A percentile compares a stretch with the other conserved stretches of the same genome.
These are phyloP conservation scores for Verticillium klebahnii DNA, from an alignment of 2,329 filamentous ascomycete genomes.

Conservation along the genomic window DNA sequence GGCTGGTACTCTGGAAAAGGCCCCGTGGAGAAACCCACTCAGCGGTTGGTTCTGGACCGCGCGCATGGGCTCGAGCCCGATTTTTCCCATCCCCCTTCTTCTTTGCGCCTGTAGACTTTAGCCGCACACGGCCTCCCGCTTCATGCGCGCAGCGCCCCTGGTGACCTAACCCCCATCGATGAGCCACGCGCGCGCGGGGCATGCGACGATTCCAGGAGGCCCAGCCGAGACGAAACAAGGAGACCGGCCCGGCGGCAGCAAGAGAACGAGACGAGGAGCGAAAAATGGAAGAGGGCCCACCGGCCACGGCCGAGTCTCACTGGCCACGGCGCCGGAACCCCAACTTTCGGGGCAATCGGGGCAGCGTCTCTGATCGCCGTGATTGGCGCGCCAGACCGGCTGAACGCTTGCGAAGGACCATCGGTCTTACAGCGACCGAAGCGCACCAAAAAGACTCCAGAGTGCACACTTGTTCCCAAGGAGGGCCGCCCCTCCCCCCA, in stretches of 20 bases:
- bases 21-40: background rate
- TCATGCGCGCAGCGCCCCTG: too few relatives aligned
- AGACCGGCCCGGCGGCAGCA: background rate
- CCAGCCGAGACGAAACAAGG: background rate
- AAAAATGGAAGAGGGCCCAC: constrained; percentile 2
- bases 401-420: background rate
- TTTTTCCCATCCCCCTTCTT: background rate
- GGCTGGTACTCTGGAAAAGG: too few relatives aligned
- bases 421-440: constrained; percentile 16
- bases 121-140: background rate
- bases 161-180: too few relatives aligned
- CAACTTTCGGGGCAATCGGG: background rate
- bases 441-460: background rate
- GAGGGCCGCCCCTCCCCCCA: background rate
- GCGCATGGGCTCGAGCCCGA: background rate
- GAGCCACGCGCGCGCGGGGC: too few relatives aligned
- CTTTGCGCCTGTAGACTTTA: background rate
- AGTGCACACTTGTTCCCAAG: background rate
- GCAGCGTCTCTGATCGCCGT: background rate
- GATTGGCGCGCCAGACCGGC: constrained; percentile 3
- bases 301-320: background rate
- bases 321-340: background rate
- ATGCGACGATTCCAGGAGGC: too few relatives aligned
- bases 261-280: constrained; percentile 6
- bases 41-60: background rate